These are phyloP conservation scores for Pezicula rhizophila DNA, from an alignment of 2,329 filamentous ascomycete genomes.

Conservation along the genomic window DNA sequence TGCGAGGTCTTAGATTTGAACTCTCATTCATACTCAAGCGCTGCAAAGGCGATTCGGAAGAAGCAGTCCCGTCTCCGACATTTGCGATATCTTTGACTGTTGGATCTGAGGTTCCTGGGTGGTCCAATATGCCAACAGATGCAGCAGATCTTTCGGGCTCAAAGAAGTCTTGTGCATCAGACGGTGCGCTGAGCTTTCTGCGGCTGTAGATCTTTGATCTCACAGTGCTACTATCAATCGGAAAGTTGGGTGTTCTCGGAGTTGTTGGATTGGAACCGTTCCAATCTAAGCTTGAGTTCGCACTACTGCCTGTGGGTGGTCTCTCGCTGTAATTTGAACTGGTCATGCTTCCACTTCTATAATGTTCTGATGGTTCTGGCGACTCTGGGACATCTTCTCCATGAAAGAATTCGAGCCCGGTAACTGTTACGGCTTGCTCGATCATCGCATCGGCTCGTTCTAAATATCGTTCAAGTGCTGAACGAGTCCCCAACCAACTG, in stretches of 20 bases:
- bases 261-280: not conserved
- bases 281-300: conserved; percentile 1
- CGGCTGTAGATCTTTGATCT: not conserved
- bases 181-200: not conserved
- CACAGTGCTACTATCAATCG: not conserved
- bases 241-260: not conserved
- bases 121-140: not conserved
- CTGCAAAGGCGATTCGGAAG: too few relatives aligned
- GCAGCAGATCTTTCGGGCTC: not conserved
- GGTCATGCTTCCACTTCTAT: not conserved
- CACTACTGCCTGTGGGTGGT: not conserved
- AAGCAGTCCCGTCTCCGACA: not conserved
- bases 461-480: conserved; percentile 14
- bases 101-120: not conserved
- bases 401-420: conserved; percentile 10
- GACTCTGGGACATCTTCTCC: not conserved
- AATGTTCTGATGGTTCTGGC: not conserved
- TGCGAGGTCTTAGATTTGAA: too few relatives aligned
- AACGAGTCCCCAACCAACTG: conserved; percentile 13
- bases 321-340: not conserved
- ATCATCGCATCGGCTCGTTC: conserved; percentile 19
- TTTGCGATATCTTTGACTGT: not conserved
- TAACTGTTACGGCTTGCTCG: conserved; percentile 12
- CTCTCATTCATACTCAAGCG: too few relatives aligned
- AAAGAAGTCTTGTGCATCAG: not conserved